Evolutionary conservation across 1,284 basidiomycete species (phyloP).

Genomic region (Anthracocystis setariae): DNA sequence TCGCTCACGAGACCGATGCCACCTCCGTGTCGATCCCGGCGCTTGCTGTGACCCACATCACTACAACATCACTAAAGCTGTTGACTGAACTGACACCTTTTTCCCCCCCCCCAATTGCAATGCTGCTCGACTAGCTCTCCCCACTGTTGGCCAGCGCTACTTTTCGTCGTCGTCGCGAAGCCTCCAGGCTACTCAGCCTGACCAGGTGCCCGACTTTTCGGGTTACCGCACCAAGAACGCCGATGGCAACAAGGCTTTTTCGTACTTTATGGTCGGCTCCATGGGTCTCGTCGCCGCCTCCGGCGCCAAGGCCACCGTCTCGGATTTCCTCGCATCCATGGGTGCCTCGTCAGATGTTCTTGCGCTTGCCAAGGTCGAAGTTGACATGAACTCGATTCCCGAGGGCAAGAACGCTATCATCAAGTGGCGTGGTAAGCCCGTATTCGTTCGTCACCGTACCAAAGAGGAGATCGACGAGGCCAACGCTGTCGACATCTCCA

Average conservation of each 20-base stretch:
- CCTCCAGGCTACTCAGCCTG: conserved; percentile 49
- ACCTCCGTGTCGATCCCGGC: too few species aligned
- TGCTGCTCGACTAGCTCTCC: conserved; percentile 31
- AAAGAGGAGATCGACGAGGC: conserved; percentile 93
- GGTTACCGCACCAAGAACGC: conserved; percentile 79
- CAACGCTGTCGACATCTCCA: conserved; percentile 82
- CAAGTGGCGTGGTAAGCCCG: conserved; percentile 96
- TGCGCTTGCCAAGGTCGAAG: conserved; percentile 96
- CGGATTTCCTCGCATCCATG: conserved; percentile 96
- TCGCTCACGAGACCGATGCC: too few species aligned
- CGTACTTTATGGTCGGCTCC: conserved; percentile 97
- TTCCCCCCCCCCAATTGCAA: background rate
- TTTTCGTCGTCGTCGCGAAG: conserved; percentile 61
- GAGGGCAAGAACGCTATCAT: conserved; percentile 80
- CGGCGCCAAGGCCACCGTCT: conserved; percentile 90
- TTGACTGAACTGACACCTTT: background rate
- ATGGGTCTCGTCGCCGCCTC: conserved; percentile 93
- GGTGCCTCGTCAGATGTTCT: conserved; percentile 96
- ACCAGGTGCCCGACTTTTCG: conserved; percentile 86
- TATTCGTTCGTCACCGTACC: conserved; percentile 98
- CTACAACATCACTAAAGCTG: background rate
- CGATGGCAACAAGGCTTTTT: conserved; percentile 81
- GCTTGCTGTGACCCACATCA: background rate
- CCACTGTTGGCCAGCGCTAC: conserved; percentile 49
- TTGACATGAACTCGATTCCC: conserved; percentile 88